Percentiles rank a stretch among this genome's conserved stretches.
Evolutionary conservation across 805 yeast genomes (phyloP).

Genomic region (Blastobotrys americana): DNA sequence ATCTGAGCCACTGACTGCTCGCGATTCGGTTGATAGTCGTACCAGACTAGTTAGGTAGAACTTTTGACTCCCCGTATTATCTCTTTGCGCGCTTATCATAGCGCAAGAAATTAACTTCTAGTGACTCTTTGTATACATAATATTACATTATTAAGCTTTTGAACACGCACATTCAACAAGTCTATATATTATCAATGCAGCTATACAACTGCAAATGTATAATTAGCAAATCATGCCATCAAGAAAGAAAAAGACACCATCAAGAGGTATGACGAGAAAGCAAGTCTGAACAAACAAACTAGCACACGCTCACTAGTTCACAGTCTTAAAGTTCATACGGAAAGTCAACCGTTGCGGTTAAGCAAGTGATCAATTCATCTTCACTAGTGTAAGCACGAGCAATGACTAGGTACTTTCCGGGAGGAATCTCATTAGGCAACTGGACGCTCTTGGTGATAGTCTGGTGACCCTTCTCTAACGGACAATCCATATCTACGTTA

Average conservation of each 20-base stretch:
- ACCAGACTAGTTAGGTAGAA: conserved; percentile 7
- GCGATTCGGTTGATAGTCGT: conserved; percentile 7
- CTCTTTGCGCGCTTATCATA: no score
- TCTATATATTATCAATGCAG: neutral
- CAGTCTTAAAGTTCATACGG: conserved; percentile 26
- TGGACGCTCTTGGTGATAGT: conserved; percentile 63
- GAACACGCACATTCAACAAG: neutral
- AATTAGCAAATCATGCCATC: no score
- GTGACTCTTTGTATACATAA: no score
- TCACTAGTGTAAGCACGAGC: conserved; percentile 88
- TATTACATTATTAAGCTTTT: no score
- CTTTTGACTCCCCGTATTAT: no score
- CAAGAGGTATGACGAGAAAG: no score
- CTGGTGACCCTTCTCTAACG: conserved; percentile 64
- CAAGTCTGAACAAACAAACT: no score
- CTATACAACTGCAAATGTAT: no score
- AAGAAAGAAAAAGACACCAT: no score
- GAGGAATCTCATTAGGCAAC: conserved; percentile 89
- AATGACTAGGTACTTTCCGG: conserved; percentile 78
- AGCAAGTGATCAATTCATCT: conserved; percentile 76
- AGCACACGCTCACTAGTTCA: no score
- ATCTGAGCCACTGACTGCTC: neutral
- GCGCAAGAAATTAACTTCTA: no score
- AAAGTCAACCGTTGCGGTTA: conserved; percentile 41
- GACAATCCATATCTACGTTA: conserved; percentile 81